phyloP scores from a whole-genome alignment of 345 rosid species.

The Ceriops decandra region DNA sequence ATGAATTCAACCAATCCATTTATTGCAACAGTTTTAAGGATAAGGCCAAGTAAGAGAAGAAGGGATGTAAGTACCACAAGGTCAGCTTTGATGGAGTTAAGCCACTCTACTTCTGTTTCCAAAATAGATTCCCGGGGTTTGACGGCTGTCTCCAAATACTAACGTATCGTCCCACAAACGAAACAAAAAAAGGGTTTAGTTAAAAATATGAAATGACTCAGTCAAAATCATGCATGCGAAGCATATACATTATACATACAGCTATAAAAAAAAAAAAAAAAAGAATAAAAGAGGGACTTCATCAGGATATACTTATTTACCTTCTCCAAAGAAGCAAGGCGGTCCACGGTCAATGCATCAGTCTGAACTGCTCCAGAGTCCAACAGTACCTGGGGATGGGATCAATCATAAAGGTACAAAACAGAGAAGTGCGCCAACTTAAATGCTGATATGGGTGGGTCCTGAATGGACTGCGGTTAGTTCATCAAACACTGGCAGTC shows the following conservation, averaged over 20 bases:
- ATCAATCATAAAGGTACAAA: no score
- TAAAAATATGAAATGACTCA: not conserved
- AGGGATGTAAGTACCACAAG: constrained; percentile 59
- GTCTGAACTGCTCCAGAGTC: no score
- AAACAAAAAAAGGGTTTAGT: not conserved
- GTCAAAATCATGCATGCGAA: not conserved
- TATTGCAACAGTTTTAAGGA: not conserved
- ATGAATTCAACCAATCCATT: no score
- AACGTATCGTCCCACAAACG: not conserved
- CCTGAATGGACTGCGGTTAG: no score
- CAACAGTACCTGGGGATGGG: no score
- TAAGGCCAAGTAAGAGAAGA: not conserved
- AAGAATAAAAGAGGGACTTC: no score
- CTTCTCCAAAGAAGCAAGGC: constrained; percentile 94
- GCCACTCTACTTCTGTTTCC: constrained; percentile 82
- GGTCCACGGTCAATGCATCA: constrained; percentile 53
- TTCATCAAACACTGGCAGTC: no score
- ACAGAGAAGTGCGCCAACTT: no score
- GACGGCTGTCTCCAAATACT: constrained; percentile 99
- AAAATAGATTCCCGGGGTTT: constrained; percentile 79
- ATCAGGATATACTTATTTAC: constrained; percentile 23
- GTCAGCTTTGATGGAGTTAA: constrained; percentile 83
- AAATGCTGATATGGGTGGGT: no score
- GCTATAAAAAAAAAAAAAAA: not conserved
- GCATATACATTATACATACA: not conserved